phyloP scores from a whole-genome alignment of 1,284 basidiomycete genomes.

The Amylostereum areolatum region DNA sequence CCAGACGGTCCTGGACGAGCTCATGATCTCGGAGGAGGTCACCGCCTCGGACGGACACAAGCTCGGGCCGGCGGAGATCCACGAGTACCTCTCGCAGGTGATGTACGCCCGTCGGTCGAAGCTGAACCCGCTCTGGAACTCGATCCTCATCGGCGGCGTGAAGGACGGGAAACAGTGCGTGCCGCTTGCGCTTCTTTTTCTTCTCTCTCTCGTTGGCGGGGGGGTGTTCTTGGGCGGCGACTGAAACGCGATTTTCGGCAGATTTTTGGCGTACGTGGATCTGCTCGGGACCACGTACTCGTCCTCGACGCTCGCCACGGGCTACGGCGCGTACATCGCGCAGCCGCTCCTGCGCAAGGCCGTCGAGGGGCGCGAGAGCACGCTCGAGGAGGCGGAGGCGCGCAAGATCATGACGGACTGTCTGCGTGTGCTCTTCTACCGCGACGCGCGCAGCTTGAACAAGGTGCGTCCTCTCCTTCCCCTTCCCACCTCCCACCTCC shows the following conservation, averaged over 20 bases:
- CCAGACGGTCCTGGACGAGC: slow-evolving; percentile 69
- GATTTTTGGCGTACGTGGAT: slow-evolving; percentile 93
- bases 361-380: slow-evolving; percentile 77
- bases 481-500: neutral
- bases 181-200: neutral
- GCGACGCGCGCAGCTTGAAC: slow-evolving; percentile 94
- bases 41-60: slow-evolving; percentile 79
- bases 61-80: slow-evolving; percentile 87
- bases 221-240: too few species aligned
- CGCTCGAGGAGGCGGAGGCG: slow-evolving; percentile 78
- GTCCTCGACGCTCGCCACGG: slow-evolving; percentile 92
- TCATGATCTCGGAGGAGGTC: slow-evolving; percentile 70
- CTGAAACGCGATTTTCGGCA: slow-evolving; percentile 20
- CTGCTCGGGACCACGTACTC: slow-evolving; percentile 95
- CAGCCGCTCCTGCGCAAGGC: slow-evolving; percentile 89
- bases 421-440: slow-evolving; percentile 95
- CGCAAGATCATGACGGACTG: slow-evolving; percentile 76
- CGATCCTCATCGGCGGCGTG: slow-evolving; percentile 89
- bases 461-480: slow-evolving; percentile 55
- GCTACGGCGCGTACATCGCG: slow-evolving; percentile 93
- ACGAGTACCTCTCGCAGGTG: slow-evolving; percentile 86
- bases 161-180: slow-evolving; percentile 72
- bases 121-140: slow-evolving; percentile 96
- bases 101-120: slow-evolving; percentile 90
- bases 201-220: neutral